Base-by-base conservation (phyloP, 1,284 basidiomycete species). In the Tilletia caries region DNA sequence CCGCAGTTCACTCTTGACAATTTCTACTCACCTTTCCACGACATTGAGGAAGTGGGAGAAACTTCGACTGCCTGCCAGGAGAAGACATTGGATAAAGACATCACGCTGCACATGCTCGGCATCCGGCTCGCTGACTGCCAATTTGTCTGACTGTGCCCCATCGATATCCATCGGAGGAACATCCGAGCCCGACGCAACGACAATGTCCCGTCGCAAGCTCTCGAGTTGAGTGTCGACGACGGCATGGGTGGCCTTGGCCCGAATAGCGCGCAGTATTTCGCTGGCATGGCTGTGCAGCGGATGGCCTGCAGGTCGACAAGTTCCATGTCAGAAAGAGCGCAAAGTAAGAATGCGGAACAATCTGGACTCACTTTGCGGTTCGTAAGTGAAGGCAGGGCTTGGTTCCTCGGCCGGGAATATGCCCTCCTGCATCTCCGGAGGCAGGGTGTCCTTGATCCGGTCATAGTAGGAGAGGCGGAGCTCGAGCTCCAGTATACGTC, bases 21-120 rank as follows among this genome's bases (percentile, higher is more conserved):
- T 10, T 6, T 15, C 3, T 4, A 62, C 73, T 37, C 32, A 80
- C 43, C 85, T 90, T 83, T 99, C 96, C 72, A 98, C 93, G 6
- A 95, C 94, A 83, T 98, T 98, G 73, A 98, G 88, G 79, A 98
- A 91, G 84, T 99, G 96, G 0, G 95, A 98, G 86, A 99, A 98
- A 1, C 94, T 97, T 23, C 95, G 90, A 12, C 91, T 90, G 65
- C 96, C 96, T 68, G 98, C 91, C 79, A 91, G 89, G 6, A 98
- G 87, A 1, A 98, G 87, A 13, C 91, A 92, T 80, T 98, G 94
- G 62, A 93, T 87, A n/a, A 91, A 88, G 75, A 98, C 90, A 62
- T 91, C 89, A 44, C 91, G 89, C 54, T 91, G 86, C 62, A 90
- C 84, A 1, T 86, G 81, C 73, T 92, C 90, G 23, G 92, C 87